Base-by-base conservation (phyloP, 78 protist genomes). In the Emiliania huxleyi region DNA sequence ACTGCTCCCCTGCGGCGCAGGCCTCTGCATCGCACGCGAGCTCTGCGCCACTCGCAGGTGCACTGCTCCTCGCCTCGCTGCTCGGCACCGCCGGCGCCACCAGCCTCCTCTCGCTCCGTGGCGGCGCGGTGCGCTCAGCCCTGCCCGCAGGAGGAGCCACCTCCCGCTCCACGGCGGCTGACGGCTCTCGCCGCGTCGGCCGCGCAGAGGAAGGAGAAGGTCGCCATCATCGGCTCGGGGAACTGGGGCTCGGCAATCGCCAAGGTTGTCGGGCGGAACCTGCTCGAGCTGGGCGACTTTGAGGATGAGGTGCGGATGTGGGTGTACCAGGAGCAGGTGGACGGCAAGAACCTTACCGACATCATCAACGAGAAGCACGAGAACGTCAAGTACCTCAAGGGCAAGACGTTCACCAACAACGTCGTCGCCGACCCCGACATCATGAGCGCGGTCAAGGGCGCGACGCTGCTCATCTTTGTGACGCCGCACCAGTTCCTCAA, bases 301-400 rank as follows among this genome's bases (percentile, higher is more conserved):
- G 94, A 89, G 6, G 56, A 52, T 22, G 29, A 45, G 81, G 94
- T 95, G 37, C 22, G 48, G 71, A 96, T 96, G 96, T 96, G 92
- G 91, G 96, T 96, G 42, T 96, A 21, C 45, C 93, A 96, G 94
- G 97, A 96, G 90, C 22, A 43, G 29, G 69, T 95, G 23, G 29
- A 95, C n/a, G 97, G 97, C 33, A 43, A 44, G 38, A 93, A 95
- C 71, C 95, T 96, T 37, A 95, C 94, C 35, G 93, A 93, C 26
- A 96, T 93, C 71, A 95, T 96, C 94, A 96, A 96, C 95, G 35
- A 0, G 44, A 11, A 37, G 49, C 95, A 95, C 87, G 96, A 93
- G 93, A 96, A 96, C 92, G 94, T 71, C 46, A 94, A 95, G 94
- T 96, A 35, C 29, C 19, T 19, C 62, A 55, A 22, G 56, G 97